Percentiles rank a stretch among this genome's conserved stretches.
Evolutionary conservation across 2,329 filamentous ascomycete species (phyloP).

Genomic region (Thelonectria olida): DNA sequence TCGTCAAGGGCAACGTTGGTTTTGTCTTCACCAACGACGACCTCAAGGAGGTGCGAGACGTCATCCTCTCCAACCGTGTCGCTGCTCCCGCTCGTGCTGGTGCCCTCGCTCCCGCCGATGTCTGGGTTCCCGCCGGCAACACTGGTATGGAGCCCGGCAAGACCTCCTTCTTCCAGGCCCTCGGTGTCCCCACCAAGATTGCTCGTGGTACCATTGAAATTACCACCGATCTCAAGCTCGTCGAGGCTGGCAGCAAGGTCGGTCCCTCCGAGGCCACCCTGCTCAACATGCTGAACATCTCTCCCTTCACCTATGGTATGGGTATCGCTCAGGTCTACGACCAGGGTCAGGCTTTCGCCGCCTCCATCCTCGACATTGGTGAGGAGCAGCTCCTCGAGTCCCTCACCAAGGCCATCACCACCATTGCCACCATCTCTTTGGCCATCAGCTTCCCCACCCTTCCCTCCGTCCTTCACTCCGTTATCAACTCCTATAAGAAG

Average conservation of each 20-base stretch:
- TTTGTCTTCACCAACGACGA: conserved; percentile 99
- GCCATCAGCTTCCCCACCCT: conserved; percentile 95
- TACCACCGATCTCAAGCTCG: conserved; percentile 95
- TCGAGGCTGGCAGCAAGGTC: conserved; percentile 92
- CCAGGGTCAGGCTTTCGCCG: conserved; percentile 90
- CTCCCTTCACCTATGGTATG: conserved; percentile 99
- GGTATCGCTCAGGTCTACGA: conserved; percentile 97
- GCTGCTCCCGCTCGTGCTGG: conserved; percentile 97
- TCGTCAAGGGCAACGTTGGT: conserved; percentile 97
- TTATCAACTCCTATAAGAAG: conserved; percentile 99
- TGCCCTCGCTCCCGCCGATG: conserved; percentile 92
- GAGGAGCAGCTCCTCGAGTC: conserved; percentile 92
- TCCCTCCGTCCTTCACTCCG: conserved; percentile 93
- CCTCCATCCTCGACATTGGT: conserved; percentile 88
- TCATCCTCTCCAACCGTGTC: conserved; percentile 96
- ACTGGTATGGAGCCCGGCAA: conserved; percentile 99
- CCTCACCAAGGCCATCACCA: conserved; percentile 82
- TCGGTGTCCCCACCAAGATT: conserved; percentile 99
- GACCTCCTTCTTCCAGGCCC: conserved; percentile 99
- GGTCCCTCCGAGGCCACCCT: conserved; percentile 98
- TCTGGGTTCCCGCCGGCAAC: conserved; percentile 97
- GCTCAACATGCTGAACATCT: conserved; percentile 99
- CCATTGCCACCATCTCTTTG: conserved; percentile 91
- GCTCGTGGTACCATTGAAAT: conserved; percentile 99
- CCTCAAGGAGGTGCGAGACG: conserved; percentile 90